phyloP scores from a whole-genome alignment of 768 basidiomycete genomes.

The Exidia glandulosa region DNA sequence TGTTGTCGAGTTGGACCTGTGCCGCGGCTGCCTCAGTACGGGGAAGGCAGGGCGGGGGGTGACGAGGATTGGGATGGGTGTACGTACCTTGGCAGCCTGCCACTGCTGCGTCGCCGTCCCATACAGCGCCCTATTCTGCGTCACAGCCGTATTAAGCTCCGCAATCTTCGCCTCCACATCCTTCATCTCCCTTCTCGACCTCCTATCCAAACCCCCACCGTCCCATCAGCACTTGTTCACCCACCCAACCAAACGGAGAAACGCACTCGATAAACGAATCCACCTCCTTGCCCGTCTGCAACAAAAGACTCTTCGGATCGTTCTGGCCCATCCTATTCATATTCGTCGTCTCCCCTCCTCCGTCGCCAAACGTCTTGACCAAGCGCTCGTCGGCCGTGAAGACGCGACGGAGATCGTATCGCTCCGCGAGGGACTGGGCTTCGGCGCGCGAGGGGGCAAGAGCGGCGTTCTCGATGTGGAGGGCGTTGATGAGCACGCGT shows the following conservation, averaged over 20 bases:
- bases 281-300: slow-evolving; percentile 18
- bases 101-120: neutral
- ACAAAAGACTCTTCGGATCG: slow-evolving; percentile 19
- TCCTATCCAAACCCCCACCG: too few relatives aligned
- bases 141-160: neutral
- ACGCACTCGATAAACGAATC: neutral
- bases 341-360: slow-evolving; percentile 47
- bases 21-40: neutral
- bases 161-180: slow-evolving; percentile 29
- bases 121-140: neutral
- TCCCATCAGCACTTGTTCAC: neutral
- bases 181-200: slow-evolving; percentile 30
- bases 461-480: slow-evolving; percentile 58
- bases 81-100: neutral
- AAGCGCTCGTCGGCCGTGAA: slow-evolving; percentile 54
- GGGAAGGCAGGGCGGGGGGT: neutral
- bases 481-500: slow-evolving; percentile 70
- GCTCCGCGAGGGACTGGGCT: slow-evolving; percentile 42
- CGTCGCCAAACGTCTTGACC: slow-evolving; percentile 62
- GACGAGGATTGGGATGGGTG: too few relatives aligned
- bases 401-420: slow-evolving; percentile 39
- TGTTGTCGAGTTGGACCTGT: neutral
- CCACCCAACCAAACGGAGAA: neutral
- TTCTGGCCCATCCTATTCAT: slow-evolving; percentile 17
- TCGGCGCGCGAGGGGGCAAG: slow-evolving; percentile 53